Evolutionary conservation across 768 basidiomycete species (phyloP).

Genomic region (Lentinus brumalis): DNA sequence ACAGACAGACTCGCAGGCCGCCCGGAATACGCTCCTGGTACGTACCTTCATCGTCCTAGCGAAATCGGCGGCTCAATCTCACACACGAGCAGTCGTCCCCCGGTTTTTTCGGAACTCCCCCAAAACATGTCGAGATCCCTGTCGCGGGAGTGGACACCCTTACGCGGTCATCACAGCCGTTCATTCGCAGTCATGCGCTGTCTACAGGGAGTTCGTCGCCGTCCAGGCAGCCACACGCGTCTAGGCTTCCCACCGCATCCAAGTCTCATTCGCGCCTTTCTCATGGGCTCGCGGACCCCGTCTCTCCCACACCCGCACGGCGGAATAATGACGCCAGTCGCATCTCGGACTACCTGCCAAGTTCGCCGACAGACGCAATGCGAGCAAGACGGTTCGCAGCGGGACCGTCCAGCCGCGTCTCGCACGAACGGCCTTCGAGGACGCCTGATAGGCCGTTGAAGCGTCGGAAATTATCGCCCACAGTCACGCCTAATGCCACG

Average conservation of each 20-base stretch:
- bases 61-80: background rate
- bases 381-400: background rate
- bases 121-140: too few relatives aligned
- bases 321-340: background rate
- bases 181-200: too few relatives aligned
- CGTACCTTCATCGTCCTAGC: background rate
- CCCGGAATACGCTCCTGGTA: background rate
- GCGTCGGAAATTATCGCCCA: background rate
- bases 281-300: background rate
- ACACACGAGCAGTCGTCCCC: background rate
- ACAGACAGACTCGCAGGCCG: background rate
- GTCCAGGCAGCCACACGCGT: too few relatives aligned
- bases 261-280: background rate
- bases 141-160: too few relatives aligned
- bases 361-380: conserved; percentile 10
- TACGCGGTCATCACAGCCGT: too few relatives aligned
- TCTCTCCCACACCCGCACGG: background rate
- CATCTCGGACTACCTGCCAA: conserved; percentile 3
- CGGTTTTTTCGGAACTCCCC: background rate
- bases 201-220: too few relatives aligned
- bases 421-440: conserved; percentile 5
- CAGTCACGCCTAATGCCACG: background rate
- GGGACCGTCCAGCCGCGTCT: conserved; percentile 1
- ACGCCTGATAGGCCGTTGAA: conserved; percentile 10
- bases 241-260: background rate